phyloP scores from a whole-genome alignment of 441 rosid species.

The Geranium incanum region DNA sequence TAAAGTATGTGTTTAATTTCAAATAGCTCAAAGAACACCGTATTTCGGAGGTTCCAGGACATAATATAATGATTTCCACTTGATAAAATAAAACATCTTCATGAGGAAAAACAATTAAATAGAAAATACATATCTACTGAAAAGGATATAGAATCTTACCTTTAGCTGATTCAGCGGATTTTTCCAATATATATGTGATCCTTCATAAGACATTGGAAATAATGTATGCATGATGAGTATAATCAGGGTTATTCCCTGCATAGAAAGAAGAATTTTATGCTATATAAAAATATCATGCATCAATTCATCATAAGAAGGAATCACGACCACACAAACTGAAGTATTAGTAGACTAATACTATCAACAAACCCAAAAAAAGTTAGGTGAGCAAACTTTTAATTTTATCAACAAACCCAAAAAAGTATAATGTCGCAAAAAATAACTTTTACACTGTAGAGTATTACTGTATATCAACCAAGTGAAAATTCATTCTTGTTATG shows the following conservation, averaged over 20 bases:
- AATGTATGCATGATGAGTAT: conserved; percentile 53
- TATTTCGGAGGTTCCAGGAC: not conserved
- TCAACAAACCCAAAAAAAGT: not conserved
- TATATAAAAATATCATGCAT: not conserved
- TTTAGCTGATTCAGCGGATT: conserved; percentile 51
- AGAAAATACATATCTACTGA: not conserved
- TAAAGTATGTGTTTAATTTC: not conserved
- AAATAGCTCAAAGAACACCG: not conserved
- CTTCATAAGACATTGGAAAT: conserved; percentile 78
- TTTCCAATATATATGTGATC: conserved; percentile 56
- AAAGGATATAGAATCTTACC: conserved; percentile 31
- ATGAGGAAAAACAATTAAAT: not conserved
- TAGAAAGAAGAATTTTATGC: conserved; percentile 17
- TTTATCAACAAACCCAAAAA: not conserved
- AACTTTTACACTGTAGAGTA: not conserved
- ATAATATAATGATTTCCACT: not conserved
- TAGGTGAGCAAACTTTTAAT: not conserved
- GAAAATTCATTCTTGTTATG: not conserved
- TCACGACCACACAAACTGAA: not conserved
- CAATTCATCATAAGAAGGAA: not conserved
- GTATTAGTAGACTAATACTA: not conserved
- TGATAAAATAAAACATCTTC: conserved; percentile 7
- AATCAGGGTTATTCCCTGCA: conserved; percentile 62
- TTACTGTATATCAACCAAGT: not conserved
- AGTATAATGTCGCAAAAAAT: not conserved